Percentiles rank a stretch among this genome's conserved stretches.
Conservation (phyloP, 2,329 filamentous ascomycete species). For the Apiospora aurea region DNA sequence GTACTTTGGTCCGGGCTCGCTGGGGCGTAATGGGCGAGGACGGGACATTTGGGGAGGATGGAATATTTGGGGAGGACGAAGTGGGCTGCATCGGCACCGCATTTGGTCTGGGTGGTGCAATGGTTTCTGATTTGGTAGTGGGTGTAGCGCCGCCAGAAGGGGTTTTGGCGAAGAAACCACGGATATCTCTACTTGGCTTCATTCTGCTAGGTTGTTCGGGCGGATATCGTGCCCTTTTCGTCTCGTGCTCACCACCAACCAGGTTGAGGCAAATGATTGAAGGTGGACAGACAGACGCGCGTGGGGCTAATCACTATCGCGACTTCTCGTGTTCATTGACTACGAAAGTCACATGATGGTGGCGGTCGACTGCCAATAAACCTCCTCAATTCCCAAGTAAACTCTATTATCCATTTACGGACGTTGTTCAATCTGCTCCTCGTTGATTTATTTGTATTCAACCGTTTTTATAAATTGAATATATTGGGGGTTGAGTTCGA, state of each 20-base stretch:
- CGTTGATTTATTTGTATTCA: neutral
- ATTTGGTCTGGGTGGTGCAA: constrained; percentile 27
- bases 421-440: too few species aligned
- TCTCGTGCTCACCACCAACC: constrained; percentile 12
- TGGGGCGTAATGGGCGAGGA: constrained; percentile 41
- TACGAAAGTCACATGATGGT: constrained; percentile 16
- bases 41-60: constrained; percentile 29
- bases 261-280: neutral
- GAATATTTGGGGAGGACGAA: constrained; percentile 28
- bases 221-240: neutral
- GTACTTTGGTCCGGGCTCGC: constrained; percentile 35
- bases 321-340: constrained; percentile 19
- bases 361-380: neutral
- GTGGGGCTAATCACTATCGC: constrained; percentile 15
- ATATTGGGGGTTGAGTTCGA: neutral
- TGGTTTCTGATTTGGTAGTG: constrained; percentile 32
- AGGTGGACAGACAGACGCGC: neutral
- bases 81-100: constrained; percentile 12
- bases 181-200: constrained; percentile 40
- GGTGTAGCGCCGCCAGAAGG: constrained; percentile 25
- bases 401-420: neutral
- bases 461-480: too few species aligned
- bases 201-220: constrained; percentile 27
- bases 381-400: neutral
- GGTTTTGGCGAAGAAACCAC: constrained; percentile 39